Percentiles rank a stretch among this genome's conserved stretches.
Conservation (phyloP, 2,329 filamentous ascomycete genomes). For the Fusarium avenaceum region DNA sequence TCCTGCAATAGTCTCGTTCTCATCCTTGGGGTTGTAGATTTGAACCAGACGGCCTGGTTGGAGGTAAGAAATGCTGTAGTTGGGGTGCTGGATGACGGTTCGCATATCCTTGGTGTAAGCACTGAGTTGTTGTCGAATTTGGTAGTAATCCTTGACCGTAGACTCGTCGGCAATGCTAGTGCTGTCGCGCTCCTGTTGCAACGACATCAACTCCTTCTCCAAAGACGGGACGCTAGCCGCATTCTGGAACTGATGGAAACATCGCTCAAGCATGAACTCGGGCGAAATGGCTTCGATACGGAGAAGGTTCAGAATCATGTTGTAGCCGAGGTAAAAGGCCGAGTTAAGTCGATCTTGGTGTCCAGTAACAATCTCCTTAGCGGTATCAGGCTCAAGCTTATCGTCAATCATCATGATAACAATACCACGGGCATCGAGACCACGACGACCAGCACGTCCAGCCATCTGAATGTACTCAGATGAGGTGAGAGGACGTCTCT, state of each 20-base stretch:
- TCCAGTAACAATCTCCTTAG: constrained; percentile 94
- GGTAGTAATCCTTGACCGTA: constrained; percentile 94
- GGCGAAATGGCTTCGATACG: constrained; percentile 99
- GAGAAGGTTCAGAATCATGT: constrained; percentile 98
- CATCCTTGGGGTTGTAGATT: constrained; percentile 76
- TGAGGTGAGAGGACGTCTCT: constrained; percentile 85
- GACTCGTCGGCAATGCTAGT: constrained; percentile 87
- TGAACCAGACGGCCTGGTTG: constrained; percentile 89
- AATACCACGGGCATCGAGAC: constrained; percentile 96
- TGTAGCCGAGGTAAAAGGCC: constrained; percentile 97
- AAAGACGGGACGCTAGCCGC: constrained; percentile 85
- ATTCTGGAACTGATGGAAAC: constrained; percentile 99
- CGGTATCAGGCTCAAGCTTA: constrained; percentile 93
- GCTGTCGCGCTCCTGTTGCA: constrained; percentile 80
- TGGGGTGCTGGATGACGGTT: constrained; percentile 90
- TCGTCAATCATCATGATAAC: constrained; percentile 99
- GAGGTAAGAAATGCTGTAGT: constrained; percentile 86
- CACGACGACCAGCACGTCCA: constrained; percentile 94
- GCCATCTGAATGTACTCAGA: constrained; percentile 99
- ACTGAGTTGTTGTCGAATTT: constrained; percentile 85
- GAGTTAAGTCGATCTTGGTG: constrained; percentile 98
- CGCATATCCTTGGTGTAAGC: constrained; percentile 90
- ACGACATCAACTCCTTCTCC: constrained; percentile 83
- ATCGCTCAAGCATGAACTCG: constrained; percentile 98
- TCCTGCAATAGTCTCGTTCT: constrained; percentile 57